A percentile compares a stretch with the other conserved stretches of the same genome.
Evolutionary conservation across 1,284 basidiomycete genomes (phyloP).

Genomic region (Marasmius sp.): DNA sequence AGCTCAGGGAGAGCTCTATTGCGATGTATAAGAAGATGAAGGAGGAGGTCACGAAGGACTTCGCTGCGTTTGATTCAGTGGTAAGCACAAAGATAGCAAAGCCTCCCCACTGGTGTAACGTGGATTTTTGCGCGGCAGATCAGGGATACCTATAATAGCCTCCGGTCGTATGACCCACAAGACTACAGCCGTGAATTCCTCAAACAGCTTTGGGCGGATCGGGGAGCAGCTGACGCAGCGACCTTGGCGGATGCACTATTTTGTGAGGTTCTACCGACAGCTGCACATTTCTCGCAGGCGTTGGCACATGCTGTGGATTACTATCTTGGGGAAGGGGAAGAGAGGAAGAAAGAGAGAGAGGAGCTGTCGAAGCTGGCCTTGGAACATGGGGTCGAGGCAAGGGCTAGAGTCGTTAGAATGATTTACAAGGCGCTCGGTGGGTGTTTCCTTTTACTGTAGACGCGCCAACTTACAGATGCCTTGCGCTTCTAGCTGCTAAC

Average conservation of each 20-base stretch:
- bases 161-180: neutral
- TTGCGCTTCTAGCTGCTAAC: constrained; percentile 3
- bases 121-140: neutral
- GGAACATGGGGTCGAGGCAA: constrained; percentile 22
- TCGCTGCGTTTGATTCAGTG: constrained; percentile 25
- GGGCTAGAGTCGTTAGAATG: constrained; percentile 39
- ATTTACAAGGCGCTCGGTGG: constrained; percentile 53
- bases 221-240: constrained; percentile 18
- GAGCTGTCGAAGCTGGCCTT: constrained; percentile 41
- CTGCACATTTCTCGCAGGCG: constrained; percentile 52
- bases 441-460: constrained; percentile 21
- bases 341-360: constrained; percentile 35
- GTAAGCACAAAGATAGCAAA: constrained; percentile 2
- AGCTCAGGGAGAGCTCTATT: constrained; percentile 46
- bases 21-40: constrained; percentile 41
- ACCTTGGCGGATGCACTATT: constrained; percentile 44
- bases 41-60: constrained; percentile 38
- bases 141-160: neutral
- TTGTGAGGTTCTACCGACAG: constrained; percentile 48
- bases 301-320: constrained; percentile 63
- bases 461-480: neutral
- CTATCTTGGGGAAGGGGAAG: constrained; percentile 52
- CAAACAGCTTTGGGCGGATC: constrained; percentile 19
- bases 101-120: neutral
- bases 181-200: constrained; percentile 17